phyloP scores from a whole-genome alignment of 441 rosid genomes.

The Gossypium schwendimanii region DNA sequence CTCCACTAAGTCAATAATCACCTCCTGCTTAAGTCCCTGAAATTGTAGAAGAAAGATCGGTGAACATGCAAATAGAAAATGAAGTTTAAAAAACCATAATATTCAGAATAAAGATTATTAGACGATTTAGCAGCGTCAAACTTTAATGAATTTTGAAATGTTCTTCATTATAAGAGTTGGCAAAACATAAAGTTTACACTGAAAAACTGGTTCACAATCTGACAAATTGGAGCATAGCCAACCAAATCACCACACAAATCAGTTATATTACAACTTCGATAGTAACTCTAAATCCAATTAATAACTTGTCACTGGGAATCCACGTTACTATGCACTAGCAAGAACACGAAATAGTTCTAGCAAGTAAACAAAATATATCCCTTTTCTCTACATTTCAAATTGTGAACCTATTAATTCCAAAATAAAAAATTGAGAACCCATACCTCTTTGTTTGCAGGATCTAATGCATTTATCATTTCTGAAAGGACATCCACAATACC shows the following conservation, averaged over 20 bases:
- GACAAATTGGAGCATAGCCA: neutral
- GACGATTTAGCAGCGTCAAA: neutral
- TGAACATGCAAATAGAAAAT: constrained; percentile 1
- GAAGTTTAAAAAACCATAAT: neutral
- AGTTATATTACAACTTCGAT: neutral
- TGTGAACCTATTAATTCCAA: neutral
- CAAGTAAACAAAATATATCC: neutral
- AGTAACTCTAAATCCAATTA: neutral
- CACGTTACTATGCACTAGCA: neutral
- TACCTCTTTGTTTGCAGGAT: constrained; percentile 90
- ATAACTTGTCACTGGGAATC: neutral
- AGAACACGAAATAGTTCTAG: neutral
- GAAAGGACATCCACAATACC: constrained; percentile 96
- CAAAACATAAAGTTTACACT: constrained; percentile 2
- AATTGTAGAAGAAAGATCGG: constrained; percentile 18
- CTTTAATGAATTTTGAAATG: neutral
- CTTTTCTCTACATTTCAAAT: constrained; percentile 11
- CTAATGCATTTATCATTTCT: constrained; percentile 93
- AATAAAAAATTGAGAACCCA: constrained; percentile 1
- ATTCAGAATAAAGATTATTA: neutral
- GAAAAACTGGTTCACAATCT: neutral
- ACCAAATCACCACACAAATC: neutral
- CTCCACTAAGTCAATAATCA: constrained; percentile 87
- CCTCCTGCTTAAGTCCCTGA: constrained; percentile 94
- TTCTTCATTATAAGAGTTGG: neutral